Conservation (phyloP, 805 yeast species). For the Wickerhamomyces ciferrii region DNA sequence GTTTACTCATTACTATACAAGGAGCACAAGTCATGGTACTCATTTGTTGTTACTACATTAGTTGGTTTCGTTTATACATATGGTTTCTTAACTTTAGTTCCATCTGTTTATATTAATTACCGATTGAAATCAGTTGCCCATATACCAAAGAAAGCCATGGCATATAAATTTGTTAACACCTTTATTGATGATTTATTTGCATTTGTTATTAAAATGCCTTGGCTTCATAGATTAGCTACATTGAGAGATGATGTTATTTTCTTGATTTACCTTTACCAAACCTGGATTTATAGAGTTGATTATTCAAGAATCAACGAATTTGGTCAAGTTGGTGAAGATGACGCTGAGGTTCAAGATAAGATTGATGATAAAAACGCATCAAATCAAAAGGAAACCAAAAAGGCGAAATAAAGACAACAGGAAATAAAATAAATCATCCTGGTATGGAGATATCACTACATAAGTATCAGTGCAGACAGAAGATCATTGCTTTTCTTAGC, state of each 20-base stretch:
- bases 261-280: constrained; percentile 33
- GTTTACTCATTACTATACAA: constrained; percentile 30
- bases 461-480: too few species aligned
- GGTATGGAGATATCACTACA: too few species aligned
- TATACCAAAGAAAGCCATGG: constrained; percentile 35
- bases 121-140: constrained; percentile 37
- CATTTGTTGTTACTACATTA: constrained; percentile 31
- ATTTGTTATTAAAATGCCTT: constrained; percentile 36
- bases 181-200: constrained; percentile 36
- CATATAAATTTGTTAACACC: constrained; percentile 35
- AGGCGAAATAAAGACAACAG: background rate
- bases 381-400: background rate
- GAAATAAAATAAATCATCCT: too few species aligned
- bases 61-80: constrained; percentile 37
- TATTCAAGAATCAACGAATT: constrained; percentile 32
- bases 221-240: constrained; percentile 34
- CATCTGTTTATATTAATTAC: constrained; percentile 35
- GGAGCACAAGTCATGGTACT: constrained; percentile 37
- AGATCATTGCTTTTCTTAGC: too few species aligned
- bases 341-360: constrained; percentile 17
- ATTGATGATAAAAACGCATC: constrained; percentile 6
- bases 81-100: constrained; percentile 34
- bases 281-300: constrained; percentile 36
- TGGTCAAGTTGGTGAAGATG: constrained; percentile 29
- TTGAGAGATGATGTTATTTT: constrained; percentile 36